These are phyloP conservation scores for Colletotrichum simmondsii DNA, from an alignment of 2,329 filamentous ascomycete genomes.

Conservation along the genomic window DNA sequence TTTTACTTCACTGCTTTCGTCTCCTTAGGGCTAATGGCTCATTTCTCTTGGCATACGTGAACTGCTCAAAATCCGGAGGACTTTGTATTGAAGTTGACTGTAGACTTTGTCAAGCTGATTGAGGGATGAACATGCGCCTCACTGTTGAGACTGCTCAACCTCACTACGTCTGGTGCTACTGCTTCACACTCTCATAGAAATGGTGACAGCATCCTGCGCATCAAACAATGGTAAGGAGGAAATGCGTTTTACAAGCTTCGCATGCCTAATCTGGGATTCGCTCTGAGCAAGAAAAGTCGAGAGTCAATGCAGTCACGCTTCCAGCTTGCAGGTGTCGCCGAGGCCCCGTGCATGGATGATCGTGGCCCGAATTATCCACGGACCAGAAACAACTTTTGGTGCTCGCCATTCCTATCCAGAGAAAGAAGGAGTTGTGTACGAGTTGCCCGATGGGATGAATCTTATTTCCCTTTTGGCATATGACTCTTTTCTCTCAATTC, in stretches of 20 bases:
- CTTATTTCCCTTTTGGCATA: not conserved
- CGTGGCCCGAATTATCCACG: conserved; percentile 9
- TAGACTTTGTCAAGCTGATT: not conserved
- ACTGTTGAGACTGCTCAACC: not conserved
- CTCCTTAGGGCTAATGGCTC: not conserved
- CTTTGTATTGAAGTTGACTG: not conserved
- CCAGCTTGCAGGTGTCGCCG: not conserved
- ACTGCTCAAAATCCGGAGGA: not conserved
- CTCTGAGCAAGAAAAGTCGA: not conserved
- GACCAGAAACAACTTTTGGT: conserved; percentile 13
- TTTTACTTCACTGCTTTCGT: not conserved
- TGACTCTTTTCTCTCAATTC: not conserved
- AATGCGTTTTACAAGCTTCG: not conserved
- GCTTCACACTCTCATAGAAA: not conserved
- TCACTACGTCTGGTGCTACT: not conserved
- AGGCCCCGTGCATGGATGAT: conserved; percentile 1
- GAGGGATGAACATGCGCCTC: not conserved
- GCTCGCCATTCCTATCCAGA: not conserved
- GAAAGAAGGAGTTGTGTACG: not conserved
- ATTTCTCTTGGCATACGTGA: not conserved
- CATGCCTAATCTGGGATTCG: not conserved
- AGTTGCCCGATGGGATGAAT: not conserved
- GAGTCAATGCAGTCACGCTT: not conserved
- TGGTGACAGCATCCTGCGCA: not conserved
- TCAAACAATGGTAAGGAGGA: not conserved